These are phyloP conservation scores for Aspergillus saccharolyticus DNA, from an alignment of 495 filamentous ascomycete species.

Conservation along the genomic window DNA sequence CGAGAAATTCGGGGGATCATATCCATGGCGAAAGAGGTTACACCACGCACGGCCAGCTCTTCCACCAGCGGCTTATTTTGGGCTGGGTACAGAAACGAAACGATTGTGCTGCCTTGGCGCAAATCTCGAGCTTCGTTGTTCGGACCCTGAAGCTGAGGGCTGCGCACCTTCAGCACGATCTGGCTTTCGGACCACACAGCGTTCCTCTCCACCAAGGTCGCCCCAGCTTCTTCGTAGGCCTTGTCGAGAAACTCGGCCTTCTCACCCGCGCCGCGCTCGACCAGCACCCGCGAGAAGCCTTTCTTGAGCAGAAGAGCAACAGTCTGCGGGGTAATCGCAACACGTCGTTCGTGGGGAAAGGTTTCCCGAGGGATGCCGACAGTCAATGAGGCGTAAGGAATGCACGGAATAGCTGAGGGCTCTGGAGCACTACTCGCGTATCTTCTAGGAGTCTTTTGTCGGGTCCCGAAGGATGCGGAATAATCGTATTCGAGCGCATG, in stretches of 20 bases:
- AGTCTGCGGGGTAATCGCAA: conserved; percentile 76
- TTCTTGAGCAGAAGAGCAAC: conserved; percentile 72
- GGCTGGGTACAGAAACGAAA: conserved; percentile 69
- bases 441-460: conserved; percentile 20
- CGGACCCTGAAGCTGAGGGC: conserved; percentile 48
- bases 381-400: conserved; percentile 61
- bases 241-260: conserved; percentile 67
- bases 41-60: conserved; percentile 55
- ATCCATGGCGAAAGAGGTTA: conserved; percentile 76
- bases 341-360: conserved; percentile 66
- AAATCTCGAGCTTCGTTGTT: conserved; percentile 57
- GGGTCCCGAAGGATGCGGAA: conserved; percentile 10
- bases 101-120: conserved; percentile 59
- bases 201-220: conserved; percentile 59
- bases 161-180: conserved; percentile 74
- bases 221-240: conserved; percentile 67
- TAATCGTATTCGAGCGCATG: conserved; percentile 11
- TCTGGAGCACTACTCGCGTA: conserved; percentile 23
- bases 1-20: conserved; percentile 77
- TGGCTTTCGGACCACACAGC: conserved; percentile 63
- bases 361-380: conserved; percentile 70
- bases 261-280: conserved; percentile 70
- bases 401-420: conserved; percentile 52
- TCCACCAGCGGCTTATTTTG: conserved; percentile 69
- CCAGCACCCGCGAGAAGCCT: conserved; percentile 65